phyloP scores from a whole-genome alignment of 2,329 filamentous ascomycete species.

The Botryotinia globosa region DNA sequence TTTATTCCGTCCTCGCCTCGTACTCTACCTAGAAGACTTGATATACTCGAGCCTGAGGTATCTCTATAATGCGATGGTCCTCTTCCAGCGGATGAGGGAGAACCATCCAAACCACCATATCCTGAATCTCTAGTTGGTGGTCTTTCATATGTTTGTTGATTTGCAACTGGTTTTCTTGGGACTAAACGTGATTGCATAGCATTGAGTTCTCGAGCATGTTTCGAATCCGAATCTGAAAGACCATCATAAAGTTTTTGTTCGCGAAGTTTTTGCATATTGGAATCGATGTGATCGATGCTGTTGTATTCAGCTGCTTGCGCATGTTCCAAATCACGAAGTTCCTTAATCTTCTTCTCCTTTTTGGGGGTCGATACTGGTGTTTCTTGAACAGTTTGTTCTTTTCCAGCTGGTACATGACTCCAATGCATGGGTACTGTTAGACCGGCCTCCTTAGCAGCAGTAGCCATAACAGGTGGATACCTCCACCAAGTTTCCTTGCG shows the following conservation, averaged over 20 bases:
- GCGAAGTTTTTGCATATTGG: conserved; percentile 2
- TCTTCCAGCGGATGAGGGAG: neutral
- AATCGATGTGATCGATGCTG: neutral
- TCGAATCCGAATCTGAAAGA: neutral
- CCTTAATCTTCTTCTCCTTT: conserved; percentile 4
- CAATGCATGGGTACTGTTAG: conserved; percentile 26
- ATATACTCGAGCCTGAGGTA: conserved; percentile 8
- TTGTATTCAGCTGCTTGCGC: conserved; percentile 11
- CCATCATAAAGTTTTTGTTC: neutral
- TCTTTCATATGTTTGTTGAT: neutral
- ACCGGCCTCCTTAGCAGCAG: conserved; percentile 18
- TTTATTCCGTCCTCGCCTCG: neutral
- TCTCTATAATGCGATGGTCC: neutral
- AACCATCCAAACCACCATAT: neutral
- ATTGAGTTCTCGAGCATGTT: conserved; percentile 1
- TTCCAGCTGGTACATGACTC: conserved; percentile 4
- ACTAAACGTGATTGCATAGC: neutral
- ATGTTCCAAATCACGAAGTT: conserved; percentile 7
- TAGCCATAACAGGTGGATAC: conserved; percentile 33
- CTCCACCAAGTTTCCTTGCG: conserved; percentile 35
- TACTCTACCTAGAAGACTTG: conserved; percentile 10
- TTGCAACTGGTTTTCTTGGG: neutral
- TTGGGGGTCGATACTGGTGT: neutral
- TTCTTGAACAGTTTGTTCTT: neutral
- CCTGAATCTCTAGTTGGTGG: conserved; percentile 1